Conservation (phyloP, 2,329 filamentous ascomycete genomes). For the Colletotrichum phormii region DNA sequence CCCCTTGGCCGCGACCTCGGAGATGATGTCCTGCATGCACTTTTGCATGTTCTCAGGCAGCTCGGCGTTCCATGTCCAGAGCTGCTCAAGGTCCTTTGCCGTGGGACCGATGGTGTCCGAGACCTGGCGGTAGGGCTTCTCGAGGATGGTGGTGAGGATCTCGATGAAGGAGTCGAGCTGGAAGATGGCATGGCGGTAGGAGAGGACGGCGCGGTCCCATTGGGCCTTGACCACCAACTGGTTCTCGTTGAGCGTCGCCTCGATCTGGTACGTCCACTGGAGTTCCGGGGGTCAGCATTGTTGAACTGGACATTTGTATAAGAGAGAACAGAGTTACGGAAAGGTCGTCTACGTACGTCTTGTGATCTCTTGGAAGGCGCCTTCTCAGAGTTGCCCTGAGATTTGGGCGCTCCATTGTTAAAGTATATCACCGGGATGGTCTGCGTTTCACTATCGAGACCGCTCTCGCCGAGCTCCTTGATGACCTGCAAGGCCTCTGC, state of each 20-base stretch:
- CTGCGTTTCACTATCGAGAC: conserved; percentile 7
- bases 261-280: conserved; percentile 41
- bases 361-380: conserved; percentile 21
- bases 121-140: conserved; percentile 30
- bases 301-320: not conserved
- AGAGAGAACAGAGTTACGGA: not conserved
- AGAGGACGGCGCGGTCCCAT: conserved; percentile 37
- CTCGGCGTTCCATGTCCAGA: conserved; percentile 60
- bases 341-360: conserved; percentile 25
- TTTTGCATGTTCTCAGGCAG: conserved; percentile 53
- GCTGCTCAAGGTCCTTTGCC: conserved; percentile 53
- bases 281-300: conserved; percentile 11
- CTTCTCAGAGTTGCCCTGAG: conserved; percentile 25
- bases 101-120: conserved; percentile 39
- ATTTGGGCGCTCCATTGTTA: conserved; percentile 28
- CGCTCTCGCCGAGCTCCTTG: conserved; percentile 14
- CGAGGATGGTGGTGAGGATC: conserved; percentile 37
- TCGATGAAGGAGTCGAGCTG: conserved; percentile 39
- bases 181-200: conserved; percentile 31
- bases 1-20: conserved; percentile 48
- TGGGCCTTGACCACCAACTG: conserved; percentile 37
- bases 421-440: conserved; percentile 34
- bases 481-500: conserved; percentile 29
- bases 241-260: conserved; percentile 30
- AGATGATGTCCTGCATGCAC: conserved; percentile 61